Conservation (phyloP, 176 grass and related monocot species). For the Panicum miliaceum region DNA sequence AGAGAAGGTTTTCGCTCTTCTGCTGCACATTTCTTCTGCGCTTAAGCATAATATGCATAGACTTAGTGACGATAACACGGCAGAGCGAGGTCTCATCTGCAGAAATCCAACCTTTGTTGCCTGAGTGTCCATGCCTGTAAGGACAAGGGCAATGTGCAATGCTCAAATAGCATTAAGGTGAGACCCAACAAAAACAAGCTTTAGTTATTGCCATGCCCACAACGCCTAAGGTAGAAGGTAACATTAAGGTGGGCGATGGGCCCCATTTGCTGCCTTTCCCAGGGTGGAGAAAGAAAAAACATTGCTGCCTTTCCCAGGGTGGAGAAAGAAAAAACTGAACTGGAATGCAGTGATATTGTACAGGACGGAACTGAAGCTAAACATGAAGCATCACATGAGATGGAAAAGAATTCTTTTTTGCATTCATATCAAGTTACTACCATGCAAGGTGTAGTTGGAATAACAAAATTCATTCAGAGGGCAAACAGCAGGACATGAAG, state of each 20-base stretch:
- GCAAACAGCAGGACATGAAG: neutral
- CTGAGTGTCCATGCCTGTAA: neutral
- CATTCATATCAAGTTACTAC: neutral
- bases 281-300: neutral
- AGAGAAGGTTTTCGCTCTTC: neutral
- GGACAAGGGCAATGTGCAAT: no score
- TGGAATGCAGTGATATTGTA: constrained; percentile 9
- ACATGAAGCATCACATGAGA: neutral
- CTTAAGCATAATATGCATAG: neutral
- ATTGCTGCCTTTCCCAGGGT: neutral
- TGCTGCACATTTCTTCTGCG: neutral
- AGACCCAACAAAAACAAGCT: no score
- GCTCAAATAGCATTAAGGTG: no score
- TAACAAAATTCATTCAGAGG: neutral
- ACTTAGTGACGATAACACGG: neutral
- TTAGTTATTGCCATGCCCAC: no score
- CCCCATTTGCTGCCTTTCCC: neutral
- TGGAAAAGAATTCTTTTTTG: neutral
- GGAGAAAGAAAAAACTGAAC: neutral
- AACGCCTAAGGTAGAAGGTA: no score
- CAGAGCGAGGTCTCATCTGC: constrained; percentile 9
- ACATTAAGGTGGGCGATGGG: no score
- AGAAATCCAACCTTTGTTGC: constrained; percentile 61
- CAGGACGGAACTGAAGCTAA: neutral
- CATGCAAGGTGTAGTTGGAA: neutral